A percentile compares a stretch with the other conserved stretches of the same genome.
Evolutionary conservation across 495 filamentous ascomycete species (phyloP).

Genomic region (Peziza echinospora): DNA sequence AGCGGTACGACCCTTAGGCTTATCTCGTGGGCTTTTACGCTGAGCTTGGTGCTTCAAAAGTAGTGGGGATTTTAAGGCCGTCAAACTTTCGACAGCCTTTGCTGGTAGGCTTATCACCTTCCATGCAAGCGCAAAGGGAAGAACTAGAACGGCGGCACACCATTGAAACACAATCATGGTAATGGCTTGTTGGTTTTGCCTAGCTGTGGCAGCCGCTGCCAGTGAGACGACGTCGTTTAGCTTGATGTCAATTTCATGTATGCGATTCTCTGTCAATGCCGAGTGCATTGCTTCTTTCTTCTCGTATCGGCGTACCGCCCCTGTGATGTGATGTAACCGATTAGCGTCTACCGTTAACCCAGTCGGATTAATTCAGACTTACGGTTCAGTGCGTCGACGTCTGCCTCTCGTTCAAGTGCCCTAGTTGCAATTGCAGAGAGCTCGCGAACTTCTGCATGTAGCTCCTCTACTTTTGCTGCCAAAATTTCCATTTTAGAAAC

Average conservation of each 20-base stretch:
- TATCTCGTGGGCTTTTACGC: background rate
- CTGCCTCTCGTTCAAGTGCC: constrained; percentile 36
- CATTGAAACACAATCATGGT: constrained; percentile 6
- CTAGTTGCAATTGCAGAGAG: constrained; percentile 33
- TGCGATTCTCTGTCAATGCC: constrained; percentile 51
- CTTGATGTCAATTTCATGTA: constrained; percentile 44
- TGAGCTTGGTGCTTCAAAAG: background rate
- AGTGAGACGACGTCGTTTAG: constrained; percentile 59
- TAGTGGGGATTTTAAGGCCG: background rate
- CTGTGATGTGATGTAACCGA: background rate
- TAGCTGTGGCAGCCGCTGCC: constrained; percentile 25
- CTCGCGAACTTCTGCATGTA: constrained; percentile 27
- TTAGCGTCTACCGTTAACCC: too few species aligned
- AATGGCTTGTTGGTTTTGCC: constrained; percentile 4
- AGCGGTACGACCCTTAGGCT: background rate
- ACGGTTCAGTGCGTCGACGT: constrained; percentile 73
- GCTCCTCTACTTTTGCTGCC: constrained; percentile 29
- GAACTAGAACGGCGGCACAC: constrained; percentile 6
- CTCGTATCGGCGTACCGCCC: constrained; percentile 77
- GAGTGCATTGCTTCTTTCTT: constrained; percentile 55
- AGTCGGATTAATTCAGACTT: too few species aligned
- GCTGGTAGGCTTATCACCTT: constrained; percentile 11
- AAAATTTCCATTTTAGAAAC: constrained; percentile 23
- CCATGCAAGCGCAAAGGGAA: constrained; percentile 10
- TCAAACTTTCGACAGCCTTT: constrained; percentile 4